Conservation (phyloP, 768 basidiomycete genomes). For the Pisolithus orientalis region DNA sequence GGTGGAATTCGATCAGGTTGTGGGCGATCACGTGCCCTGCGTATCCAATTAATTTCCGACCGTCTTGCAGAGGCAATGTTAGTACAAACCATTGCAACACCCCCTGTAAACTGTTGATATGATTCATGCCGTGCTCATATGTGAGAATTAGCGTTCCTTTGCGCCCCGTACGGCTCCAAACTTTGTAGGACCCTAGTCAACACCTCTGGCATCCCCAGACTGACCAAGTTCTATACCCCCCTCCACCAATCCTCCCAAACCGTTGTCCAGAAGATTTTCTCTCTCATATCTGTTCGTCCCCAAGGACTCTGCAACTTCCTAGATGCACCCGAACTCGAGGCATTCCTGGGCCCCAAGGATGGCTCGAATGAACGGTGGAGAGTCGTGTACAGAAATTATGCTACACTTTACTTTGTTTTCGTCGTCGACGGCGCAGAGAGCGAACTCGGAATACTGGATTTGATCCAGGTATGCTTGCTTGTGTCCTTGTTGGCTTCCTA, state of each 20-base stretch:
- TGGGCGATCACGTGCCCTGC: too few relatives aligned
- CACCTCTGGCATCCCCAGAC: constrained; percentile 79
- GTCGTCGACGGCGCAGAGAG: constrained; percentile 96
- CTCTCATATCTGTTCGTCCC: constrained; percentile 77
- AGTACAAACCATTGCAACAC: too few relatives aligned
- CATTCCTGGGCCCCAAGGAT: constrained; percentile 51
- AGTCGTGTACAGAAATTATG: constrained; percentile 93
- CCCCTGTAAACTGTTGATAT: constrained; percentile 29
- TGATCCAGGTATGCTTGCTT: constrained; percentile 74
- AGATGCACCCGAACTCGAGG: constrained; percentile 83
- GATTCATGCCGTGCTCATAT: constrained; percentile 86
- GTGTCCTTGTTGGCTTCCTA: background rate
- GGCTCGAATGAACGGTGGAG: constrained; percentile 61
- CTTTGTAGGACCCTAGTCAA: constrained; percentile 56
- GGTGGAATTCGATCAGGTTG: background rate
- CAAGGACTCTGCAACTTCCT: constrained; percentile 91
- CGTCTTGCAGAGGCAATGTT: too few relatives aligned
- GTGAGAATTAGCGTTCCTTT: constrained; percentile 36
- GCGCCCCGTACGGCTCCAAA: constrained; percentile 14
- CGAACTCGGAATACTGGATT: constrained; percentile 90
- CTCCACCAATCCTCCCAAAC: constrained; percentile 54
- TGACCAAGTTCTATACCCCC: constrained; percentile 87
- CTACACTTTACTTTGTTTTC: constrained; percentile 95
- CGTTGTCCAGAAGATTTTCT: constrained; percentile 85
- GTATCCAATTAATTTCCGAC: too few relatives aligned